These are phyloP conservation scores for Aspergillus arachidicola DNA, from an alignment of 2,329 filamentous ascomycete species.

Conservation along the genomic window DNA sequence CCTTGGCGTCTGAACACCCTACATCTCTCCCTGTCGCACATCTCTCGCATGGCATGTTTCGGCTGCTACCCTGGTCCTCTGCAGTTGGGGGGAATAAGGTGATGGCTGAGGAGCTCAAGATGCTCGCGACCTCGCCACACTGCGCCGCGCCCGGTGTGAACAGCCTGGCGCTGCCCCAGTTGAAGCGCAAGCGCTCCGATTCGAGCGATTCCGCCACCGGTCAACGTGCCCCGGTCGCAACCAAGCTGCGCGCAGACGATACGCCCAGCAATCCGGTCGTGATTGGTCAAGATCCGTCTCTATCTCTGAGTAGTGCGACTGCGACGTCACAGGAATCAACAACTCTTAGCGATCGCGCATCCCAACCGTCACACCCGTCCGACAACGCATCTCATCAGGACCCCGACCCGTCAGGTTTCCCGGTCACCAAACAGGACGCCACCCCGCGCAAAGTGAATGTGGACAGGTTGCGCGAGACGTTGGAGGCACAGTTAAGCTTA, in stretches of 20 bases:
- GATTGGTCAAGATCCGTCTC: conserved; percentile 11
- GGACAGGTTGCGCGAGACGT: conserved; percentile 66
- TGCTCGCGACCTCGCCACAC: conserved; percentile 42
- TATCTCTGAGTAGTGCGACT: conserved; percentile 15
- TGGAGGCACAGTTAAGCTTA: conserved; percentile 85
- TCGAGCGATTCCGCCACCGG: conserved; percentile 45
- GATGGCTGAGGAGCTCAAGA: conserved; percentile 47
- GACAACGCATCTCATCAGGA: conserved; percentile 7
- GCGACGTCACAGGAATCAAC: conserved; percentile 14
- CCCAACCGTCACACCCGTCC: conserved; percentile 5
- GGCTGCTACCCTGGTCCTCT: conserved; percentile 50
- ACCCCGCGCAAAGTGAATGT: conserved; percentile 30
- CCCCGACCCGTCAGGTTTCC: conserved; percentile 8
- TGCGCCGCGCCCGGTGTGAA: conserved; percentile 34
- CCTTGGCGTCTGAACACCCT: conserved; percentile 11
- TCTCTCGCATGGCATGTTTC: conserved; percentile 53
- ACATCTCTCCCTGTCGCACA: conserved; percentile 16
- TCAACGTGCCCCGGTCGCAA: conserved; percentile 31
- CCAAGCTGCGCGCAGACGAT: conserved; percentile 36
- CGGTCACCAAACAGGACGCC: conserved; percentile 22
- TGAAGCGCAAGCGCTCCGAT: conserved; percentile 62
- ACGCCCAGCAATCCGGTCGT: conserved; percentile 15
- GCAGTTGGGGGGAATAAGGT: conserved; percentile 50
- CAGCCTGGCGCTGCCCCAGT: conserved; percentile 43
- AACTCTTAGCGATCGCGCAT: conserved; percentile 15